phyloP scores from a whole-genome alignment of 352 stramenopile genomes.

The Phytophthora litchii region DNA sequence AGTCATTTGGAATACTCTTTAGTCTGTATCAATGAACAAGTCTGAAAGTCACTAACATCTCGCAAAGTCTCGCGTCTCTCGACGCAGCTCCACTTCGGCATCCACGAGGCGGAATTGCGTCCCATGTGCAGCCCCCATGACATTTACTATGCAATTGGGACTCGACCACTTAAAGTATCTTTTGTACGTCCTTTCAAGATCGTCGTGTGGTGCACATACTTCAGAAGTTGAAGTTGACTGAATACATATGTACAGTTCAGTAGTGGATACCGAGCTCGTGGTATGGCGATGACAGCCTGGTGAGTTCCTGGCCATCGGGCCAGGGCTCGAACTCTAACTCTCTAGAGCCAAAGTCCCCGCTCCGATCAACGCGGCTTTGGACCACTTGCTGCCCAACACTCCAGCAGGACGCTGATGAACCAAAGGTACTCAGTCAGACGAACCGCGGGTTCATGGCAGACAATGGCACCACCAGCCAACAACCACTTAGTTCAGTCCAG shows the following conservation, averaged over 20 bases:
- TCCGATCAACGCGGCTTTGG: too few species aligned
- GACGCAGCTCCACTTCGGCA: conserved; percentile 65
- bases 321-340: neutral
- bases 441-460: too few species aligned
- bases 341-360: neutral
- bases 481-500: neutral
- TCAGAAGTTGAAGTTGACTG: conserved; percentile 25
- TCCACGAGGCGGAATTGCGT: conserved; percentile 60
- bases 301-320: too few species aligned
- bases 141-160: neutral
- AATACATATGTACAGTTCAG: too few species aligned
- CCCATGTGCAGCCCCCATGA: conserved; percentile 63
- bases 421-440: too few species aligned
- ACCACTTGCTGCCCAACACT: neutral
- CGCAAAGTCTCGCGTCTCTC: conserved; percentile 81
- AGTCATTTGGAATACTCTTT: neutral
- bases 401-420: neutral
- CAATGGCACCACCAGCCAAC: neutral
- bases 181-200: conserved; percentile 28
- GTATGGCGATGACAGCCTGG: too few species aligned
- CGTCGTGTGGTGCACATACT: conserved; percentile 22
- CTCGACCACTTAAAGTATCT: conserved; percentile 20
- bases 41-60: conserved; percentile 46
- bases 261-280: too few species aligned
- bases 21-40: neutral